Base-by-base conservation (phyloP, 306 rosid genomes). In the Herpetospermum pedunculosum region DNA sequence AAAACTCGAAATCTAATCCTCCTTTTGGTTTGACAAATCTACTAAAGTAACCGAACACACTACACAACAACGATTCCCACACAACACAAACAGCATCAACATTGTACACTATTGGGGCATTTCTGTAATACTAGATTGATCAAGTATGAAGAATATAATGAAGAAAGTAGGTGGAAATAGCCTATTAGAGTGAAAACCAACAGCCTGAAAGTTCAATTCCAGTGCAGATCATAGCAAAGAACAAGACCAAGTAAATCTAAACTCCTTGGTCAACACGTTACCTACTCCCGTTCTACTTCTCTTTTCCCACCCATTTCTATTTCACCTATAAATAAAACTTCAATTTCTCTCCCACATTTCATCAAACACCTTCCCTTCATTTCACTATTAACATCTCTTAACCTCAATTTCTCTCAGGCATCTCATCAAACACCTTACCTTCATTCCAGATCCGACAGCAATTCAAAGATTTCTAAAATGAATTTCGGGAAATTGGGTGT, bases 181-280 rank as follows among this genome's bases (percentile, higher is more conserved):
- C 57, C n/a, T 25, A 12, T 5, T n/a, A n/a, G n/a, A 26, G 60
- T 26, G 30, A 26, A 14, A 54, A 26, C 32, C 18, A 54, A 26
- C 50, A 23, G 60, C 32, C 25, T 25, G 18, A 54, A 46, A 54
- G 16, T 11, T 43, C 57, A 7, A 25, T 26, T 11, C 8, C 32
- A 25, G n/a, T n/a, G n/a, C n/a, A n/a, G n/a, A n/a, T n/a, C 25
- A 37, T 13, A 2, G 18, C 28, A 28, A 29, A 59, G 3, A 77
- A 37, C 77, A 19, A 2, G 62, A 55, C 62, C 62, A 55, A 55
- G 62, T 55, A 55, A 55, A 55, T 54, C 72, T 28, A 1, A 62
- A 3, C 28, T 77, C 72, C 78, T 43, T 75, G 67, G 67, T 82
- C 85, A 82, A 75, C 78, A 71, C 76, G 80, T 40, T 60, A 78